Percentiles rank a stretch among this genome's conserved stretches.
These are phyloP conservation scores for Sclerotinia nivalis DNA, from an alignment of 2,329 filamentous ascomycete genomes.

Conservation along the genomic window DNA sequence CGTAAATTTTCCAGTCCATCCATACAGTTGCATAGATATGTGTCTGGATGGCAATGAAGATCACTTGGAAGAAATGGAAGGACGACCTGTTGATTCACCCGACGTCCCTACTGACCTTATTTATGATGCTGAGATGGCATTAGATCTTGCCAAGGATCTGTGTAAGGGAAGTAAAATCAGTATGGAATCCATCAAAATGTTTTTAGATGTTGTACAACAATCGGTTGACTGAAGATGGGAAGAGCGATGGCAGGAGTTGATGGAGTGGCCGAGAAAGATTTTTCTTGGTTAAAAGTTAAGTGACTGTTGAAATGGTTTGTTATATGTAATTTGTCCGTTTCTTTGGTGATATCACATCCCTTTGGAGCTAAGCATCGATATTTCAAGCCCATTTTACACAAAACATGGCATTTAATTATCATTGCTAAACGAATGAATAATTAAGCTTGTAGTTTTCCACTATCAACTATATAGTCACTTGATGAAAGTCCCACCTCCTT, in stretches of 20 bases:
- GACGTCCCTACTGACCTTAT: background rate
- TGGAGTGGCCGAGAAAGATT: background rate
- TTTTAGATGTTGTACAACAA: background rate
- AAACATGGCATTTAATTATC: no score
- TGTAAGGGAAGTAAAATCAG: background rate
- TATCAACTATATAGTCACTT: no score
- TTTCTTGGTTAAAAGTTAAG: background rate
- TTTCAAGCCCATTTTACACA: no score
- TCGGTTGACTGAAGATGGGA: background rate
- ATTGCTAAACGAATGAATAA: no score
- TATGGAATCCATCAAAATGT: background rate
- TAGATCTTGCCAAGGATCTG: background rate
- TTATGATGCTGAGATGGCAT: background rate
- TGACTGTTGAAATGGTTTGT: background rate
- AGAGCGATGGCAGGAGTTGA: background rate
- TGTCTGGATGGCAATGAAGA: background rate
- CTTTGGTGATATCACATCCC: background rate
- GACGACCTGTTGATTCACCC: background rate
- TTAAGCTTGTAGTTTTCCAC: no score
- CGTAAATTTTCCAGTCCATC: background rate
- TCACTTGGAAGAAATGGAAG: conserved; percentile 2
- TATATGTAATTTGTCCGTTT: no score
- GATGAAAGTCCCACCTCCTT: no score
- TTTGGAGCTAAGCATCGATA: background rate
- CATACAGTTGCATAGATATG: background rate